Percentiles rank a stretch among this genome's conserved stretches.
Conservation (phyloP, 345 rosid genomes). For the Erucastrum elatum region DNA sequence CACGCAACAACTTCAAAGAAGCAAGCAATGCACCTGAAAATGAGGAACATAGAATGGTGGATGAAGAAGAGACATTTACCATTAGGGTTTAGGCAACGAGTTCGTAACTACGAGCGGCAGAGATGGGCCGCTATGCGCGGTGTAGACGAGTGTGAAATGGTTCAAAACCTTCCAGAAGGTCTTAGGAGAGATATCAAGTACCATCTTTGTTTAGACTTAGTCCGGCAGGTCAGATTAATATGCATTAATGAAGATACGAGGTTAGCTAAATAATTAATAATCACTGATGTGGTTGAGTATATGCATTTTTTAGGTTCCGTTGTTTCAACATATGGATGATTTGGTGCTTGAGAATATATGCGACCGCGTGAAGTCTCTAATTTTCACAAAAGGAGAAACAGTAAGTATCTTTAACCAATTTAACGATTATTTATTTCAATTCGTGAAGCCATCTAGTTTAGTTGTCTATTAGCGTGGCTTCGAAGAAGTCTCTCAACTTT, state of each 20-base stretch:
- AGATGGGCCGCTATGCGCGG: slow-evolving; percentile 99
- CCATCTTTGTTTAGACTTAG: slow-evolving; percentile 88
- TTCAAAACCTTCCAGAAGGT: slow-evolving; percentile 85
- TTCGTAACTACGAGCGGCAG: slow-evolving; percentile 88
- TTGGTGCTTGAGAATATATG: slow-evolving; percentile 90
- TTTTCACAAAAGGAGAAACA: slow-evolving; percentile 91
- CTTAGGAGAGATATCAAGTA: slow-evolving; percentile 94
- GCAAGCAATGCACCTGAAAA: slow-evolving; percentile 94
- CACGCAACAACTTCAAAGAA: slow-evolving; percentile 94
- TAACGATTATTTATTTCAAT: neutral
- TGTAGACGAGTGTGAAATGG: slow-evolving; percentile 87
- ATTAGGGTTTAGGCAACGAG: slow-evolving; percentile 77
- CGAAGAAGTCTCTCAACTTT: neutral
- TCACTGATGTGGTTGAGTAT: neutral
- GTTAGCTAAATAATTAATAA: neutral
- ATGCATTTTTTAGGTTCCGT: slow-evolving; percentile 62
- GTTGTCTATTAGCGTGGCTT: neutral
- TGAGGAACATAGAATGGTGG: slow-evolving; percentile 99
- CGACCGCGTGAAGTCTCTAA: slow-evolving; percentile 89
- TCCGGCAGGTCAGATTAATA: slow-evolving; percentile 63
- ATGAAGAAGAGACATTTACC: slow-evolving; percentile 92
- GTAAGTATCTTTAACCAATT: slow-evolving; percentile 46
- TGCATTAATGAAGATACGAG: neutral
- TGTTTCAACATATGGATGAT: slow-evolving; percentile 97
- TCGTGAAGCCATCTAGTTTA: neutral